Conservation (phyloP, 257 asterid species). For the Paraleonurus japonicus region DNA sequence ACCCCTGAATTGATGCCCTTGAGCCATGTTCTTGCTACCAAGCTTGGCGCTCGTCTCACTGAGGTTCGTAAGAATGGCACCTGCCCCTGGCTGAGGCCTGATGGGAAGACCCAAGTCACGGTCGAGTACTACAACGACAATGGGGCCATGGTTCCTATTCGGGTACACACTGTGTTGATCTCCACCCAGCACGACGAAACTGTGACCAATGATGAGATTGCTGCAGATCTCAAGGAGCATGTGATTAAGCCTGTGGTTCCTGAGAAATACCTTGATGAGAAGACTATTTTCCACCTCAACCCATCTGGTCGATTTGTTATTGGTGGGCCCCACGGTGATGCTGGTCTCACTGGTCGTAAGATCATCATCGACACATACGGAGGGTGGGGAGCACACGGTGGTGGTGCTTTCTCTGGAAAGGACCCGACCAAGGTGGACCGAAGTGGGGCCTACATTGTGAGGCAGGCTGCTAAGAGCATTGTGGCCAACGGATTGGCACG, state of each 20-base stretch:
- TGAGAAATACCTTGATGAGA: slow-evolving; percentile 36
- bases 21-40: slow-evolving; percentile 43
- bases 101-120: slow-evolving; percentile 45
- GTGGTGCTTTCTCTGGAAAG: slow-evolving; percentile 43
- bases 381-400: slow-evolving; percentile 42
- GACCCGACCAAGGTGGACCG: slow-evolving; percentile 45
- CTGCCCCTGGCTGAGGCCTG: slow-evolving; percentile 44
- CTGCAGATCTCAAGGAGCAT: slow-evolving; percentile 40
- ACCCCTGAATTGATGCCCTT: slow-evolving; percentile 43
- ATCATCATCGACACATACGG: slow-evolving; percentile 39
- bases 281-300: slow-evolving; percentile 41
- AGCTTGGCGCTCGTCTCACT: slow-evolving; percentile 44
- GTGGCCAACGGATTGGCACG: slow-evolving; percentile 37
- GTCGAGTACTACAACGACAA: slow-evolving; percentile 40
- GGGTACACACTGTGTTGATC: slow-evolving; percentile 42
- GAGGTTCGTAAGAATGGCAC: slow-evolving; percentile 39
- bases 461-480: slow-evolving; percentile 44
- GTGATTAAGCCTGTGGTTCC: slow-evolving; percentile 42
- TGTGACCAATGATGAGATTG: slow-evolving; percentile 42
- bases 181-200: slow-evolving; percentile 45
- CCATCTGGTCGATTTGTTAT: slow-evolving; percentile 40
- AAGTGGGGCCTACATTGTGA: slow-evolving; percentile 35
- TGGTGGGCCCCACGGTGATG: slow-evolving; percentile 45
- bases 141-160: slow-evolving; percentile 42
- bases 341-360: slow-evolving; percentile 48